Evolutionary conservation across 768 basidiomycete species (phyloP).

Genomic region (Udeniomyces megalosporus): DNA sequence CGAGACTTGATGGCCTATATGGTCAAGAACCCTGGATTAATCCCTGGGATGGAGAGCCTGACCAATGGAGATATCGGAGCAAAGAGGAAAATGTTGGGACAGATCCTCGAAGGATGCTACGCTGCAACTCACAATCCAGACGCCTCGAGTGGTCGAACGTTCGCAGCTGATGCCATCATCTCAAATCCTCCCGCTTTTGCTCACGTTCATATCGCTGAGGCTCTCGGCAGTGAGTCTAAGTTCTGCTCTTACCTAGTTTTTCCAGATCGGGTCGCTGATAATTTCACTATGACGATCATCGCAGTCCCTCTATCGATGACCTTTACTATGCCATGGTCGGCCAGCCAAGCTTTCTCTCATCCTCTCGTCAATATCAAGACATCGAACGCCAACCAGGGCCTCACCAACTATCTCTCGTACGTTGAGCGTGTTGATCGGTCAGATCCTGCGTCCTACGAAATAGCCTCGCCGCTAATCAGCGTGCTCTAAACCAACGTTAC

Average conservation of each 20-base stretch:
- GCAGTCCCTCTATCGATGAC: conserved; percentile 20
- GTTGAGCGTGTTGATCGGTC: no score
- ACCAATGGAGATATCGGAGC: conserved; percentile 33
- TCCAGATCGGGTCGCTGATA: conserved; percentile 25
- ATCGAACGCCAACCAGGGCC: conserved; percentile 39
- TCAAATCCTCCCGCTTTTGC: conserved; percentile 53
- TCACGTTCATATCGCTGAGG: conserved; percentile 50
- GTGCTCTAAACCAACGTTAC: no score
- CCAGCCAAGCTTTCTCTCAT: conserved; percentile 44
- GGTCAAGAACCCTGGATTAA: conserved; percentile 54
- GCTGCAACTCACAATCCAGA: conserved; percentile 39
- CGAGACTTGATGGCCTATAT: conserved; percentile 54
- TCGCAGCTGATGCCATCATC: conserved; percentile 49
- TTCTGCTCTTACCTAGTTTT: conserved; percentile 40
- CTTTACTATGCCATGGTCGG: conserved; percentile 48
- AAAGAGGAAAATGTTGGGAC: neutral
- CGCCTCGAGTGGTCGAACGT: conserved; percentile 34
- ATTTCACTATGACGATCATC: neutral
- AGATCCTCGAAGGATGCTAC: conserved; percentile 50
- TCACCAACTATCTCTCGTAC: conserved; percentile 33
- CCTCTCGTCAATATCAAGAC: conserved; percentile 45
- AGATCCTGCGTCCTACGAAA: no score
- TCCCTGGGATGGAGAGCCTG: conserved; percentile 44
- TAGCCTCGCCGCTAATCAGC: no score
- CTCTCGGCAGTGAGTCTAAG: conserved; percentile 33